These are phyloP conservation scores for Seiridium unicorne DNA, from an alignment of 2,329 filamentous ascomycete species.

Conservation along the genomic window DNA sequence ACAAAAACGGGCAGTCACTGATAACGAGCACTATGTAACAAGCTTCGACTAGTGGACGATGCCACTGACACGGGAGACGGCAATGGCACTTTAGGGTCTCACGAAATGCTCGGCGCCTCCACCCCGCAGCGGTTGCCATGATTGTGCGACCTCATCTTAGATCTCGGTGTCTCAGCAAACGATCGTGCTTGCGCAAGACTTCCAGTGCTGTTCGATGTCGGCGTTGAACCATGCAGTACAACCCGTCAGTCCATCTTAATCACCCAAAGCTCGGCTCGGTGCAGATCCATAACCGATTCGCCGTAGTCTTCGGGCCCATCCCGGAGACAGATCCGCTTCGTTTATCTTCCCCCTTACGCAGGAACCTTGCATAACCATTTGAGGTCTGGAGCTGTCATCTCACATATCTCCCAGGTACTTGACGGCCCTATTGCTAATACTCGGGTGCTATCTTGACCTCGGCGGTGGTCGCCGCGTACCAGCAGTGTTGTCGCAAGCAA, in stretches of 20 bases:
- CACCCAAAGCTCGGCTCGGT: not conserved
- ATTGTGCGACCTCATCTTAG: no score
- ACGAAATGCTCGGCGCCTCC: no score
- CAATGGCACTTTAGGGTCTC: no score
- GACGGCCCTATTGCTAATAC: not conserved
- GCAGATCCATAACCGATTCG: not conserved
- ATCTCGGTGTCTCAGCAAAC: no score
- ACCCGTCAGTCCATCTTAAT: not conserved
- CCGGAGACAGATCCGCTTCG: not conserved
- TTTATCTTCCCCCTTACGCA: not conserved
- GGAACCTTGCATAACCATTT: not conserved
- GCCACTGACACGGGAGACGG: no score
- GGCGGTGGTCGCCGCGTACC: not conserved
- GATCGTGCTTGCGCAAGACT: no score
- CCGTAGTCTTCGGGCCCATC: not conserved
- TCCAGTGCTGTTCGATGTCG: no score
- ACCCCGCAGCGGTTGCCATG: no score
- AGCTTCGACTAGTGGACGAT: no score
- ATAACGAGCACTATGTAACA: no score
- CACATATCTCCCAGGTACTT: not conserved
- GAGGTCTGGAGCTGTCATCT: not conserved
- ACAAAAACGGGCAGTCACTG: no score
- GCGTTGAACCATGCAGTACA: not conserved
- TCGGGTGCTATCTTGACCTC: not conserved
- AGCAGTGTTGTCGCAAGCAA: not conserved